Evolutionary conservation across 306 rosid species (phyloP).

Genomic region (Sechiopsis laciniata): DNA sequence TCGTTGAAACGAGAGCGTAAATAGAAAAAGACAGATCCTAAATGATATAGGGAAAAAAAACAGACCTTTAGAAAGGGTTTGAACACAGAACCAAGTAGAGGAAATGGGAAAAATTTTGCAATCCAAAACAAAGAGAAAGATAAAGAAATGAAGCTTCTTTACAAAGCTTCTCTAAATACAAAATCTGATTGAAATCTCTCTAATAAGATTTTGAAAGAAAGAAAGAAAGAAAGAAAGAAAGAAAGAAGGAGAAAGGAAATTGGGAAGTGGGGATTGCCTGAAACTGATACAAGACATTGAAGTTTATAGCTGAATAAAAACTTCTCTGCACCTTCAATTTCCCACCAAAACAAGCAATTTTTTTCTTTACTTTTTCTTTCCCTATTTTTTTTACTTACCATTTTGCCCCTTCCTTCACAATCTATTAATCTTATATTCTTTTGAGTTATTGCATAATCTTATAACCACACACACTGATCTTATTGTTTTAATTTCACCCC

Average conservation of each 20-base stretch:
- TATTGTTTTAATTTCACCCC: too few relatives aligned
- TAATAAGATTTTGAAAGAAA: not conserved
- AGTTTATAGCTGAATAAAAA: conserved; percentile 44
- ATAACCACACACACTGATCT: too few relatives aligned
- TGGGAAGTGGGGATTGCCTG: conserved; percentile 36
- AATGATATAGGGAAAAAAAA: not conserved
- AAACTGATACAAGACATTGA: conserved; percentile 34
- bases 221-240: not conserved
- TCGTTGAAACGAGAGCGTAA: too few relatives aligned
- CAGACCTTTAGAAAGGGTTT: conserved; percentile 40
- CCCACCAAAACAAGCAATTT: conserved; percentile 40
- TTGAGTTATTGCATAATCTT: too few relatives aligned
- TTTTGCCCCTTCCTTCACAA: conserved; percentile 26
- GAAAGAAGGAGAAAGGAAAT: conserved; percentile 4
- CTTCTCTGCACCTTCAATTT: conserved; percentile 46
- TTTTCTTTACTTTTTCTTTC: conserved; percentile 18
- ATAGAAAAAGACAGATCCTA: conserved; percentile 9
- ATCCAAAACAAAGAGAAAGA: conserved; percentile 43
- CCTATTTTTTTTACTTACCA: conserved; percentile 20
- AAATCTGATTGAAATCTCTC: not conserved
- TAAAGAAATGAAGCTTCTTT: conserved; percentile 21
- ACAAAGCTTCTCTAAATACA: conserved; percentile 26
- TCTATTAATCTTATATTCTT: not conserved
- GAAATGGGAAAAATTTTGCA: conserved; percentile 44
- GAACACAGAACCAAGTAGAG: conserved; percentile 1